phyloP scores from a whole-genome alignment of 495 filamentous ascomycete genomes.

The Stereocaulon alpinum region DNA sequence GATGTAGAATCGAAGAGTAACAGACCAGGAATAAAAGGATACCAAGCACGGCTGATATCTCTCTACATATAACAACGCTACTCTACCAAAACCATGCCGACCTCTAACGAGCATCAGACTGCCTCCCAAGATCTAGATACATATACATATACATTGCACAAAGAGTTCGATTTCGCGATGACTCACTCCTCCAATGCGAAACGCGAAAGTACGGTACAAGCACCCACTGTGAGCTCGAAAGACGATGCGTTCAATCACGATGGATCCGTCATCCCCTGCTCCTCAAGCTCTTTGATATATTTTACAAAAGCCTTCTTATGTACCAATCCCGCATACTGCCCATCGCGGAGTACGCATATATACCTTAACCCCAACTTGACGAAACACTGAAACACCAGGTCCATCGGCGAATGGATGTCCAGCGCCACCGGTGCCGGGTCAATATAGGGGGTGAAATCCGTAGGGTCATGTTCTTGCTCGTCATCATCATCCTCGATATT shows the following conservation, averaged over 20 bases:
- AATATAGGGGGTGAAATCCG: slow-evolving; percentile 83
- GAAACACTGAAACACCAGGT: slow-evolving; percentile 94
- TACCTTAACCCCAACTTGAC: slow-evolving; percentile 88
- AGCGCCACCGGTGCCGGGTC: slow-evolving; percentile 84
- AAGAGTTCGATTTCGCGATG: too few species aligned
- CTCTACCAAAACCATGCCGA: too few species aligned
- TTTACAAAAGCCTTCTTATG: slow-evolving; percentile 98
- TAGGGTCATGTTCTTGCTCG: slow-evolving; percentile 47
- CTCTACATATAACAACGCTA: too few species aligned
- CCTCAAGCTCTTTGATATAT: slow-evolving; percentile 74
- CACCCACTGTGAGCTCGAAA: too few species aligned
- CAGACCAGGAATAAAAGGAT: not conserved
- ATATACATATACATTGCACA: too few species aligned
- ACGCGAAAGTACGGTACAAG: too few species aligned
- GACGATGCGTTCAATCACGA: not conserved
- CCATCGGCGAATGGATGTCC: slow-evolving; percentile 84
- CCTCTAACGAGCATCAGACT: too few species aligned
- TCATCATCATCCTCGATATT: slow-evolving; percentile 46
- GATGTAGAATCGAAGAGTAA: not conserved
- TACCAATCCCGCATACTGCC: slow-evolving; percentile 79
- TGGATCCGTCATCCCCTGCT: slow-evolving; percentile 22
- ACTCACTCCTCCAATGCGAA: too few species aligned
- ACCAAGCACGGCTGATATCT: too few species aligned
- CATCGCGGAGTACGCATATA: slow-evolving; percentile 77
- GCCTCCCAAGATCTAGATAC: too few species aligned